These are phyloP conservation scores for Backusella tuberculispora DNA, from an alignment of 192 early-diverging fungal species.

Conservation along the genomic window DNA sequence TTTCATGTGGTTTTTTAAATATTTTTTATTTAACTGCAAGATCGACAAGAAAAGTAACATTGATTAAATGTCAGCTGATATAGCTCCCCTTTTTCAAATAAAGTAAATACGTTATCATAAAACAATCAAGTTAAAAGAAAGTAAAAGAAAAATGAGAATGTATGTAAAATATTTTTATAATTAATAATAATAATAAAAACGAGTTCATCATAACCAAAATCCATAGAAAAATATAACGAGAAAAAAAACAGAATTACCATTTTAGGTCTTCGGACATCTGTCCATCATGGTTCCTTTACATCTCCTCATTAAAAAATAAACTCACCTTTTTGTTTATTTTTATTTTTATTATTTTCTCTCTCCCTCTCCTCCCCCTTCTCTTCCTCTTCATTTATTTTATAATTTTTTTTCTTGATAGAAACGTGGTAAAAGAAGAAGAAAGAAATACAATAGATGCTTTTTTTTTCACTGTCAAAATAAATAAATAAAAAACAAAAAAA, in stretches of 20 bases:
- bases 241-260: not conserved
- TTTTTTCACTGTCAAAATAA: not conserved
- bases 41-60: not conserved
- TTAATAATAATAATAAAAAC: not conserved
- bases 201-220: not conserved
- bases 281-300: not conserved
- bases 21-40: not conserved
- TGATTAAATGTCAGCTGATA: conserved; percentile 2
- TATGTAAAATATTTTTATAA: no score
- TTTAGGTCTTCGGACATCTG: conserved; percentile 6
- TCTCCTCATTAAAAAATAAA: conserved; percentile 2
- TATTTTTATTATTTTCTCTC: not conserved
- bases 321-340: not conserved
- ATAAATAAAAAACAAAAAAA: not conserved
- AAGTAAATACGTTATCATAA: not conserved
- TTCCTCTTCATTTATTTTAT: no score
- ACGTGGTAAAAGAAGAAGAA: no score
- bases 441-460: not conserved
- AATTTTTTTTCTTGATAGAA: no score
- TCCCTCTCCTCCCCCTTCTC: not conserved
- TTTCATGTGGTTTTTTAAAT: not conserved
- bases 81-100: not conserved
- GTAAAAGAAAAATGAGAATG: not conserved
- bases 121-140: not conserved
- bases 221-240: no score